These are phyloP conservation scores for Spiraea crenata DNA, from an alignment of 331 rosid genomes.

Conservation along the genomic window DNA sequence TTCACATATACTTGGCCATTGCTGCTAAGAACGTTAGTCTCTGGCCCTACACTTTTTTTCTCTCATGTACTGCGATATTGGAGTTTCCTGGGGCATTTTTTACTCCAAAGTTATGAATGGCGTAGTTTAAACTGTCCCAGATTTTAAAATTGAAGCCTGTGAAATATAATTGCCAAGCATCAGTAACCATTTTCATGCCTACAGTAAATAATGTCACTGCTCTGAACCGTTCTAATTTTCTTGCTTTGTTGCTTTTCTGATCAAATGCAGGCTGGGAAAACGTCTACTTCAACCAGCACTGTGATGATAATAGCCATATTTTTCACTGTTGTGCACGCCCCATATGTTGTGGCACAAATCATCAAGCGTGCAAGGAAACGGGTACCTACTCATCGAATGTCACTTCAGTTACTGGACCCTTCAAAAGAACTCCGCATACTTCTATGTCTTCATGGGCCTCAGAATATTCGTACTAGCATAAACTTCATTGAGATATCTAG, in stretches of 20 bases:
- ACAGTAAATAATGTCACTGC: neutral
- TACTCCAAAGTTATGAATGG: neutral
- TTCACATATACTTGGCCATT: conserved; percentile 78
- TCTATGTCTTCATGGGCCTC: conserved; percentile 71
- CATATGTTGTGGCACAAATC: conserved; percentile 66
- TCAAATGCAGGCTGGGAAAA: conserved; percentile 40
- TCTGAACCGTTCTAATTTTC: conserved; percentile 5
- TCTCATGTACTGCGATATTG: neutral
- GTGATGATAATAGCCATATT: conserved; percentile 54
- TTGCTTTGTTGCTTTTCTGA: conserved; percentile 18
- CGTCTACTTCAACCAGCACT: conserved; percentile 40
- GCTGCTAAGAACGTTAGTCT: conserved; percentile 63
- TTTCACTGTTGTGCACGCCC: conserved; percentile 67
- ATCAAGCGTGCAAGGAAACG: conserved; percentile 72
- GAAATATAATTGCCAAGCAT: neutral
- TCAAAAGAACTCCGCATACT: conserved; percentile 58
- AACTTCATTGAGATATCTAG: conserved; percentile 84
- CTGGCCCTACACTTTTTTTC: neutral
- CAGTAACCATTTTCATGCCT: neutral
- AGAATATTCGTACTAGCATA: conserved; percentile 46
- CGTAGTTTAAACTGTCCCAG: neutral
- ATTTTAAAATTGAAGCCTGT: neutral
- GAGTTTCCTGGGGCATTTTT: neutral
- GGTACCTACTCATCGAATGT: conserved; percentile 64
- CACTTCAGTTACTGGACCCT: conserved; percentile 74